A percentile compares a stretch with the other conserved stretches of the same genome.
Evolutionary conservation across 352 stramenopile species (phyloP).

Genomic region (Blastocystis sp.): DNA sequence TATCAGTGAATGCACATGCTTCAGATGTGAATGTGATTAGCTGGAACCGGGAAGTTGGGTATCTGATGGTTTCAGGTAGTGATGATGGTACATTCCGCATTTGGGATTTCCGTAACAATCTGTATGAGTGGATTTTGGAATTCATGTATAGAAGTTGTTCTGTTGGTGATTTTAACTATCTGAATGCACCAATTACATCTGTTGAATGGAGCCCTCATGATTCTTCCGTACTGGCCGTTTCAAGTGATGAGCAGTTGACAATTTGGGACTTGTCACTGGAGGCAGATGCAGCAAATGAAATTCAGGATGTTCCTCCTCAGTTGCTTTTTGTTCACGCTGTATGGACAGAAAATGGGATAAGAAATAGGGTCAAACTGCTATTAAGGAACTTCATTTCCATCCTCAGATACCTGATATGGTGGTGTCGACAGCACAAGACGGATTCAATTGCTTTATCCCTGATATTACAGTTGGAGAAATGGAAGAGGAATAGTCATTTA

Average conservation of each 20-base stretch:
- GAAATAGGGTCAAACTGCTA: constrained; percentile 89
- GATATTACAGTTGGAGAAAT: constrained; percentile 71
- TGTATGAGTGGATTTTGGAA: background rate
- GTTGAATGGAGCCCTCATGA: constrained; percentile 99
- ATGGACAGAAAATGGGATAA: background rate
- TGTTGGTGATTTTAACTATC: constrained; percentile 66
- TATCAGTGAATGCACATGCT: constrained; percentile 84
- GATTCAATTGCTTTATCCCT: constrained; percentile 96
- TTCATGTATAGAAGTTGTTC: constrained; percentile 24
- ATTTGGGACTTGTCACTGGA: constrained; percentile 99
- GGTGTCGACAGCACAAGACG: constrained; percentile 89
- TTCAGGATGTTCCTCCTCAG: constrained; percentile 88
- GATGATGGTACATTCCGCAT: constrained; percentile 88
- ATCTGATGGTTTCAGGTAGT: constrained; percentile 91
- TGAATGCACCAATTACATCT: constrained; percentile 89
- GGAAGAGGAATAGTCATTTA: constrained; percentile 67
- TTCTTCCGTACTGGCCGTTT: constrained; percentile 91
- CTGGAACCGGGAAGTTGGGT: constrained; percentile 93
- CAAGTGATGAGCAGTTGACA: constrained; percentile 86
- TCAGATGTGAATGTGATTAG: constrained; percentile 97
- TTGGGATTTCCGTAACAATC: constrained; percentile 70
- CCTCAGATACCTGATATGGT: constrained; percentile 93
- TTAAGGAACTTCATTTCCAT: constrained; percentile 99
- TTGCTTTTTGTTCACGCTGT: constrained; percentile 93
- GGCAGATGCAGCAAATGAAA: constrained; percentile 83